Conservation (phyloP, 257 asterid genomes). For the Voacanga thouarsii region DNA sequence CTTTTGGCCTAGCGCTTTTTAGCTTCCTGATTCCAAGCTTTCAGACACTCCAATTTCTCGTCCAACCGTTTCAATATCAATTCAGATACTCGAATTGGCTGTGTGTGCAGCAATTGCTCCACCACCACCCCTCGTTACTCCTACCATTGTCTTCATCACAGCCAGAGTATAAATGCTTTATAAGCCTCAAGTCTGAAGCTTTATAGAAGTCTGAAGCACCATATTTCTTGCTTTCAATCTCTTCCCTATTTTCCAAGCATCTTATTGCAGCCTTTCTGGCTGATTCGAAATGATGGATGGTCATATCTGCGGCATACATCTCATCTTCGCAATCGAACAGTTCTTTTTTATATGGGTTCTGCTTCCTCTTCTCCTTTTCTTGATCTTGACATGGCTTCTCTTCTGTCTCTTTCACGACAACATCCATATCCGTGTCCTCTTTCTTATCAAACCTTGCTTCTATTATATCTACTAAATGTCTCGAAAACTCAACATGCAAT, state of each 20-base stretch:
- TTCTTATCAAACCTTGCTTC: not conserved
- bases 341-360: not conserved
- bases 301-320: not conserved
- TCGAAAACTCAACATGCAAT: not conserved
- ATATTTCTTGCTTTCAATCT: no score
- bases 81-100: not conserved
- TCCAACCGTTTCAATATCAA: not conserved
- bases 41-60: not conserved
- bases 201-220: not conserved
- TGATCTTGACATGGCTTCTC: not conserved
- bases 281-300: not conserved
- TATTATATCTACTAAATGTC: not conserved
- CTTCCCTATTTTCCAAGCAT: not conserved
- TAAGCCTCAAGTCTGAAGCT: not conserved
- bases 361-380: not conserved
- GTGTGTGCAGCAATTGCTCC: not conserved
- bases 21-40: not conserved
- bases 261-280: not conserved
- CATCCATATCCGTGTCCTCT: not conserved
- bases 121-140: not conserved
- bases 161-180: not conserved
- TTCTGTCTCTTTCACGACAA: not conserved
- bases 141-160: not conserved
- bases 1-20: not conserved
- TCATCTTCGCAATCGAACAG: not conserved